These are phyloP conservation scores for Lactifluus volemus DNA, from an alignment of 768 basidiomycete genomes.

Conservation along the genomic window DNA sequence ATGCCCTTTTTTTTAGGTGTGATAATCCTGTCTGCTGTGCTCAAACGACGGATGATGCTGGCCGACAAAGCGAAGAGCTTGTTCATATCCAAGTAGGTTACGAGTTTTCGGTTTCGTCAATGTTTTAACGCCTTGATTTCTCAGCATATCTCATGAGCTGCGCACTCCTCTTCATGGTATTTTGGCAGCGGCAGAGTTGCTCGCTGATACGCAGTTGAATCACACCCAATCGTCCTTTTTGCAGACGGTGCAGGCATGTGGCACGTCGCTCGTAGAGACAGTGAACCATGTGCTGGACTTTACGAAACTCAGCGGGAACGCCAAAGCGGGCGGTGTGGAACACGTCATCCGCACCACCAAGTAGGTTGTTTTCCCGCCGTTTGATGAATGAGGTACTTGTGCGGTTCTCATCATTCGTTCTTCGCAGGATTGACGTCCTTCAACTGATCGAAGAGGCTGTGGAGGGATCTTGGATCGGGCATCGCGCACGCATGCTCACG, in stretches of 20 bases:
- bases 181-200: conserved; percentile 84
- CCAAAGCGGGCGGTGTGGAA: conserved; percentile 69
- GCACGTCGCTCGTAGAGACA: conserved; percentile 91
- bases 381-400: too few species aligned
- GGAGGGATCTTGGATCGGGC: conserved; percentile 92
- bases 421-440: conserved; percentile 56
- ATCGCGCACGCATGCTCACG: conserved; percentile 67
- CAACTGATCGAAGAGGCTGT: conserved; percentile 83
- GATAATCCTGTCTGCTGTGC: conserved; percentile 86
- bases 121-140: background rate
- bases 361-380: conserved; percentile 33
- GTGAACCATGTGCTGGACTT: conserved; percentile 97
- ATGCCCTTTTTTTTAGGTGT: conserved; percentile 39
- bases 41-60: conserved; percentile 87
- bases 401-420: too few species aligned
- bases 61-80: conserved; percentile 91
- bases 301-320: conserved; percentile 85
- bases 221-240: conserved; percentile 80
- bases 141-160: conserved; percentile 82
- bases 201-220: conserved; percentile 74
- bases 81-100: conserved; percentile 79
- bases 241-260: conserved; percentile 90
- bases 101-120: background rate
- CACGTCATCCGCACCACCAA: conserved; percentile 61
- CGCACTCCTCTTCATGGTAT: conserved; percentile 94